phyloP scores from a whole-genome alignment of 2,329 filamentous ascomycete genomes.

The Coniochaeta sp. region DNA sequence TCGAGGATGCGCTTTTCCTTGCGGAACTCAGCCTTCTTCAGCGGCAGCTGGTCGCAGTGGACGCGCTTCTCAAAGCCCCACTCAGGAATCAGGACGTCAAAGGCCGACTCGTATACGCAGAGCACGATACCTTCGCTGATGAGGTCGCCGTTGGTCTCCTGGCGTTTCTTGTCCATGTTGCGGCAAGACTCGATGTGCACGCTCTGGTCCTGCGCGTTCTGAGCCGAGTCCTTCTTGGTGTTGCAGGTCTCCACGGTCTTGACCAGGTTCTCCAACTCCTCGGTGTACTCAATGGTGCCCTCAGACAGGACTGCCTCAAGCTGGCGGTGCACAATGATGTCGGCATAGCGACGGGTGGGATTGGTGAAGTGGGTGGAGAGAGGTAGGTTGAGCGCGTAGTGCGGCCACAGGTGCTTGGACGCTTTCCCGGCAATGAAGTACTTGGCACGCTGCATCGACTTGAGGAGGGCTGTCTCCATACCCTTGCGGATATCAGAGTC shows the following conservation, averaged over 20 bases:
- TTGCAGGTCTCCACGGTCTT: constrained; percentile 97
- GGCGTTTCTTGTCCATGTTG: constrained; percentile 85
- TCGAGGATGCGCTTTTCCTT: constrained; percentile 93
- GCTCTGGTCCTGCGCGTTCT: constrained; percentile 96
- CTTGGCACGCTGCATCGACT: constrained; percentile 93
- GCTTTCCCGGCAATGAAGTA: constrained; percentile 85
- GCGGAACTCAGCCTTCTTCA: constrained; percentile 99
- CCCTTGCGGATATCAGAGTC: constrained; percentile 88
- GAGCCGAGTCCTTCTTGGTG: constrained; percentile 97
- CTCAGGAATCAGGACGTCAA: constrained; percentile 95
- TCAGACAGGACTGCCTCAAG: constrained; percentile 80
- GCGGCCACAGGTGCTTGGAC: constrained; percentile 68
- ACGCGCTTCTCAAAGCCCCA: constrained; percentile 99
- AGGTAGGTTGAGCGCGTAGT: constrained; percentile 88
- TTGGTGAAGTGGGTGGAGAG: constrained; percentile 97
- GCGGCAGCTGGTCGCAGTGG: constrained; percentile 92
- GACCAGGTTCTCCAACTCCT: constrained; percentile 79
- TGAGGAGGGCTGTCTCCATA: constrained; percentile 93
- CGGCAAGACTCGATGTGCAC: constrained; percentile 97
- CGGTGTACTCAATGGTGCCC: constrained; percentile 74
- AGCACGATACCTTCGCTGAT: constrained; percentile 94
- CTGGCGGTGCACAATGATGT: constrained; percentile 92
- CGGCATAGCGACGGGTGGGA: constrained; percentile 88
- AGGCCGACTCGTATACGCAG: constrained; percentile 96
- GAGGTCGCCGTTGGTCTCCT: constrained; percentile 81